These are phyloP conservation scores for Lyophyllum atratum DNA, from an alignment of 768 basidiomycete species.

Conservation along the genomic window DNA sequence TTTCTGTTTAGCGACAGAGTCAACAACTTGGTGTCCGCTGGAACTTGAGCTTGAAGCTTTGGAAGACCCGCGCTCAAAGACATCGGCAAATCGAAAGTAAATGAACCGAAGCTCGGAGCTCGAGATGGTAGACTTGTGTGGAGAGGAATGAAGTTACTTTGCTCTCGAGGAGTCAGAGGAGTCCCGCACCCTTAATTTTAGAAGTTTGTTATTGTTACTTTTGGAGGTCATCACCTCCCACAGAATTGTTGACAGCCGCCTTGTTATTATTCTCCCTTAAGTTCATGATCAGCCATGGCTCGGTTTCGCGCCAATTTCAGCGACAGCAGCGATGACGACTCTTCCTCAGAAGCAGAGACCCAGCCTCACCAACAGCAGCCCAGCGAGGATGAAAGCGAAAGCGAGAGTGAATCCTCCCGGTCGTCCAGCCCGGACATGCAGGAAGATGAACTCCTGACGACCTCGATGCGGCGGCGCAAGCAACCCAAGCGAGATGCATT, in stretches of 20 bases:
- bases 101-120: too few relatives aligned
- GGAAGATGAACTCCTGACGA: slow-evolving; percentile 46
- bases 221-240: neutral
- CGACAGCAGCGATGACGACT: slow-evolving; percentile 55
- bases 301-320: slow-evolving; percentile 68
- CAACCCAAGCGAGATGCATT: slow-evolving; percentile 43
- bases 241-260: neutral
- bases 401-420: slow-evolving; percentile 36
- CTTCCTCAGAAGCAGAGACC: slow-evolving; percentile 27
- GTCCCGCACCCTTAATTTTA: too few relatives aligned
- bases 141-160: too few relatives aligned
- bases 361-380: slow-evolving; percentile 17
- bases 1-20: too few relatives aligned
- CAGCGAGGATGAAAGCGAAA: slow-evolving; percentile 36
- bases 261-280: slow-evolving; percentile 1
- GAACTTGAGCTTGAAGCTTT: too few relatives aligned
- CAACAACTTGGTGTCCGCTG: too few relatives aligned
- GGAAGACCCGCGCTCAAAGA: too few relatives aligned
- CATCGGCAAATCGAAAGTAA: too few relatives aligned
- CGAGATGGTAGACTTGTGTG: too few relatives aligned
- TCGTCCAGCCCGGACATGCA: slow-evolving; percentile 48
- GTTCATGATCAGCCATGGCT: slow-evolving; percentile 62
- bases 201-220: slow-evolving; percentile 1
- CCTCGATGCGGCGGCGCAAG: slow-evolving; percentile 22
- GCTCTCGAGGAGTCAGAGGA: too few relatives aligned